Base-by-base conservation (phyloP, 2,329 filamentous ascomycete species). In the Beauveria sp. region DNA sequence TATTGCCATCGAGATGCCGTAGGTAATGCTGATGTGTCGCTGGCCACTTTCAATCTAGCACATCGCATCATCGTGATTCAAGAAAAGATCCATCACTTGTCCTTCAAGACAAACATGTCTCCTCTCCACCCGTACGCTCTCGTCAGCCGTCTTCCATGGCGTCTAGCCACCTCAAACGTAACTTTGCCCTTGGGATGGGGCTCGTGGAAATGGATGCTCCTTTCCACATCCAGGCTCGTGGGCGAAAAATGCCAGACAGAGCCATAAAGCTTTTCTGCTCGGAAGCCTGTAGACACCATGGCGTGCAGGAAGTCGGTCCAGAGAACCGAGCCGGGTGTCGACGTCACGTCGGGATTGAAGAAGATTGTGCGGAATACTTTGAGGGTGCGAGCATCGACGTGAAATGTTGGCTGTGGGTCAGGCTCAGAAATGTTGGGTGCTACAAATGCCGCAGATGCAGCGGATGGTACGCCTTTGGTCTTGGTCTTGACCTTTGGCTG, bases 241-340 rank as follows among this genome's bases (percentile, higher is more conserved):
- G 79, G 79, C 16, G 72, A 74, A 63, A 87, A 87, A 12, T 85
- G 80, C 85, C 85, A 87, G 0, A 80, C 79, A 1, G 81, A 86
- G 0, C 83, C 82, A 62, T 85, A 84, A 0, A 86, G 73, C 70
- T 87, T 86, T 69, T 83, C 72, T 0, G 76, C 76, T 0, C 66
- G 63, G 58, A 87, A 85, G 0, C 82, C 84, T 0, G 75, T 73
- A 0, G 72, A 72, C 0, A 66, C 65, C 79, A 86, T 80, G 0
- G 81, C 81, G 60, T 80, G 76, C 0, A 85, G 66, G 58, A 85
- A 81, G 57, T 85, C 81, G 1, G 66, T 71, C 83, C 82, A 86
- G 0, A 73, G 53, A 0, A 86, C 65, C 62, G 84, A 81, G 2
- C 80, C 78, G 0, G 78, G 75, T 0, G 73, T 70, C 0, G 77